Base-by-base conservation (phyloP, 805 yeast species). In the Diddensiella caesifluorescens region DNA sequence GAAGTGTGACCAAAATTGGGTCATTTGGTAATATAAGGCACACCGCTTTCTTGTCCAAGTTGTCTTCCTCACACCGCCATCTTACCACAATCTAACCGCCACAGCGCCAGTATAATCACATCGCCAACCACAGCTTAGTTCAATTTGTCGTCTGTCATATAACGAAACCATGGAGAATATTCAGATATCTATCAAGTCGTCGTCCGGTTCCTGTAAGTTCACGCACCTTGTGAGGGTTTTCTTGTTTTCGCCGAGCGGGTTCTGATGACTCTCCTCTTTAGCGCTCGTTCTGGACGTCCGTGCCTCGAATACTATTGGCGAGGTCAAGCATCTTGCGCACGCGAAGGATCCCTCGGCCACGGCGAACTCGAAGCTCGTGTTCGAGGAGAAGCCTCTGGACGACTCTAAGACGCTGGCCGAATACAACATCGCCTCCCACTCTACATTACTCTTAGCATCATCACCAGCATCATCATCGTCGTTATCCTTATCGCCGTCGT, bases 301-400 rank as follows among this genome's bases (percentile, higher is more conserved):
- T 34, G 46, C 55, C 13, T 22, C 55, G 27, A 57, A 52, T 32
- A 57, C 63, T 10, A 55, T 61, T n/a, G 60, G 60, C 37, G 56
- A 52, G 37, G 56, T 61, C 43, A 61, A 59, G 53, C 41, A 41
- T 38, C 51, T 57, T 53, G 51, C 57, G 37, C 52, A 47, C 38
- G 55, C 48, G 32, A 50, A 46, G 22, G 62, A 60, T 47, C 43
- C 53, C 41, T 20, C 41, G n/a, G 38, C 54, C 13, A 47, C 58
- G 19, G 51, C 53, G 13, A 59, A 58, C 5, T 53, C 53, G 38
- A 52, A 55, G 34, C 51, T 61, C 28, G 44, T 47, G 27, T 50
- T 47, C 40, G 54, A 52, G 22, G 61, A 59, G 39, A 49, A 46
- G 33, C 46, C 49, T 19, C 58, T 61, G 26, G 63, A 57, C 31